Evolutionary conservation across 768 basidiomycete species (phyloP).

Genomic region (Chalciporus chontae): DNA sequence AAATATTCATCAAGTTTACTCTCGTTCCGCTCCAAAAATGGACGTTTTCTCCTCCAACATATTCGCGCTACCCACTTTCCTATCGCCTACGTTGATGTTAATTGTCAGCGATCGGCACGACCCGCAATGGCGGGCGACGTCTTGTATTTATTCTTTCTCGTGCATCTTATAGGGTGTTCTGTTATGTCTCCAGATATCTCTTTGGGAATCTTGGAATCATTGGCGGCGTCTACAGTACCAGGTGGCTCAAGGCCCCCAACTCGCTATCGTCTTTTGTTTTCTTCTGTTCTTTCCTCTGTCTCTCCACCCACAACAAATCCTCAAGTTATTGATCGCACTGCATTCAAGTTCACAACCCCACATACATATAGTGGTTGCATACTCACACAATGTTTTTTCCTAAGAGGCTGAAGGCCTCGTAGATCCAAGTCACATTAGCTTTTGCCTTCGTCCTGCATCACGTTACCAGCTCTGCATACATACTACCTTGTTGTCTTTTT

Average conservation of each 20-base stretch:
- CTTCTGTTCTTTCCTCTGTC: background rate
- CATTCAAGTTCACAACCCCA: slow-evolving; percentile 8
- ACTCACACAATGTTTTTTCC: slow-evolving; percentile 19
- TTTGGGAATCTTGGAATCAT: slow-evolving; percentile 14
- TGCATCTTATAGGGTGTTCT: slow-evolving; percentile 8
- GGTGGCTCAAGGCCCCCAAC: slow-evolving; percentile 30
- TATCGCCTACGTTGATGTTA: slow-evolving; percentile 18
- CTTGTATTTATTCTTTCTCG: slow-evolving; percentile 9
- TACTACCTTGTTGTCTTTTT: slow-evolving; percentile 18
- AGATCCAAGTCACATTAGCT: slow-evolving; percentile 24
- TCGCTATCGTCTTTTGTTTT: slow-evolving; percentile 13
- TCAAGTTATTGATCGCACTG: slow-evolving; percentile 10
- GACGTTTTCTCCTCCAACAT: slow-evolving; percentile 1
- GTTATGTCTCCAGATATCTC: slow-evolving; percentile 9
- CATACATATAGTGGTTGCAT: slow-evolving; percentile 20
- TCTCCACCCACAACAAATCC: background rate
- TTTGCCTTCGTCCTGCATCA: background rate
- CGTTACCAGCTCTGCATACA: slow-evolving; percentile 21
- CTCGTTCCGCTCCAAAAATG: slow-evolving; percentile 12
- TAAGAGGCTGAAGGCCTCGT: slow-evolving; percentile 33
- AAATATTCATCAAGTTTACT: slow-evolving; percentile 2
- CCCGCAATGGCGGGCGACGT: slow-evolving; percentile 6
- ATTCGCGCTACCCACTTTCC: slow-evolving; percentile 19
- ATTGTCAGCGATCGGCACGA: slow-evolving; percentile 18
- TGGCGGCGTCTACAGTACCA: slow-evolving; percentile 11